These are phyloP conservation scores for Nidularia sp. DNA, from an alignment of 768 basidiomycete species.

Conservation along the genomic window DNA sequence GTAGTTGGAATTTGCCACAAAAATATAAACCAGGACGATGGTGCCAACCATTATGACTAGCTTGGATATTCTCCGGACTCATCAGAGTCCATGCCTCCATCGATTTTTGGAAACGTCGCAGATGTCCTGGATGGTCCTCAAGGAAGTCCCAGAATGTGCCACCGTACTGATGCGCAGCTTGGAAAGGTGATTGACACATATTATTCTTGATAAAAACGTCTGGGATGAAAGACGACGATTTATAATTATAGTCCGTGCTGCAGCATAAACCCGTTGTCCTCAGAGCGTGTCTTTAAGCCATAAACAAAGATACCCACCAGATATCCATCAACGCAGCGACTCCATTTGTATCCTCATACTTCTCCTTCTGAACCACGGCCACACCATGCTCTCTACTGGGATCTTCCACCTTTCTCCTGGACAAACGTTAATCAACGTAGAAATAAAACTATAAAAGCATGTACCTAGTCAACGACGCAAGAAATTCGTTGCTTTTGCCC, in stretches of 20 bases:
- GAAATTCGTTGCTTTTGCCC: slow-evolving; percentile 10
- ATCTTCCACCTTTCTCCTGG: background rate
- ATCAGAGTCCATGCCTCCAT: slow-evolving; percentile 7
- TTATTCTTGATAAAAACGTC: slow-evolving; percentile 9
- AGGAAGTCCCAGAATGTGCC: slow-evolving; percentile 7
- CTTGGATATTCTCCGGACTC: background rate
- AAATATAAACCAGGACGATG: background rate
- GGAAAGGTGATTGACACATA: slow-evolving; percentile 1
- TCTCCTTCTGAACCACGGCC: background rate
- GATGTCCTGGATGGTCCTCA: slow-evolving; percentile 3
- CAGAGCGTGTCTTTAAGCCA: too few species aligned
- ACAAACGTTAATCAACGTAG: background rate
- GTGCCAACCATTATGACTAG: slow-evolving; percentile 5
- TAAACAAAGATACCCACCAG: background rate
- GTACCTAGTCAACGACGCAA: slow-evolving; percentile 10
- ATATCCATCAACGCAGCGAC: background rate
- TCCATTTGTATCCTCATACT: background rate
- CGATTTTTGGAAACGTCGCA: slow-evolving; percentile 5
- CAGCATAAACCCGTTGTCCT: background rate
- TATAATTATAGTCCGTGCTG: slow-evolving; percentile 14
- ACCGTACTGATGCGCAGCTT: background rate
- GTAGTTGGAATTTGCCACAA: background rate
- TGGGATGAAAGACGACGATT: slow-evolving; percentile 11
- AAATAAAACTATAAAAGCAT: background rate
- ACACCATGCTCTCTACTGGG: background rate